A percentile compares a stretch with the other conserved stretches of the same genome.
Conservation (phyloP, 1,284 basidiomycete species). For the Ceratobasidium sp. region DNA sequence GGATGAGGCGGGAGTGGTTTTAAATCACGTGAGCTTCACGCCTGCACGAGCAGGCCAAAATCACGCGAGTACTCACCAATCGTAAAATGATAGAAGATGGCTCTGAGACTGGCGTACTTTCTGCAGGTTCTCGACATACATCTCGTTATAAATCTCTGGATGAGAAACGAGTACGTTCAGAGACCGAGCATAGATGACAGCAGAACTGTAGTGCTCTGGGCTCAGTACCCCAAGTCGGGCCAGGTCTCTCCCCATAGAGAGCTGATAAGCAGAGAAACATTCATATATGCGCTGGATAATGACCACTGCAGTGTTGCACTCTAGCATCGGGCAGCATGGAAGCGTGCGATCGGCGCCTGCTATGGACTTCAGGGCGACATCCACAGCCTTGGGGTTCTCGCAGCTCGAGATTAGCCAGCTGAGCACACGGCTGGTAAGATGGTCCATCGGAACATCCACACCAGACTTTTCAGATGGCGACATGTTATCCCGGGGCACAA, state of each 20-base stretch:
- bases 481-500: not conserved
- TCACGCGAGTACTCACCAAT: too few relatives aligned
- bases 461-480: not conserved
- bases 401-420: constrained; percentile 18
- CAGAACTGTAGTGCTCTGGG: too few relatives aligned
- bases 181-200: too few relatives aligned
- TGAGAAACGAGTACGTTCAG: too few relatives aligned
- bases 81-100: too few relatives aligned
- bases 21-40: too few relatives aligned
- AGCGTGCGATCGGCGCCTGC: not conserved
- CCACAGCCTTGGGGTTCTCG: not conserved
- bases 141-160: too few relatives aligned
- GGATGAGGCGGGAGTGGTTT: too few relatives aligned
- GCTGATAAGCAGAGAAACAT: not conserved
- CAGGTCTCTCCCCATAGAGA: not conserved
- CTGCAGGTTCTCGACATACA: too few relatives aligned
- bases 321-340: not conserved
- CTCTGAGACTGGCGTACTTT: too few relatives aligned
- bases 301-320: constrained; percentile 1
- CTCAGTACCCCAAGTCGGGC: too few relatives aligned
- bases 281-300: not conserved
- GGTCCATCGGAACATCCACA: not conserved
- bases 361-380: constrained; percentile 9
- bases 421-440: constrained; percentile 2
- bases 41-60: too few relatives aligned